Conservation (phyloP, 164 flowering plant genomes). For the Tetrastigma voinierianum region DNA sequence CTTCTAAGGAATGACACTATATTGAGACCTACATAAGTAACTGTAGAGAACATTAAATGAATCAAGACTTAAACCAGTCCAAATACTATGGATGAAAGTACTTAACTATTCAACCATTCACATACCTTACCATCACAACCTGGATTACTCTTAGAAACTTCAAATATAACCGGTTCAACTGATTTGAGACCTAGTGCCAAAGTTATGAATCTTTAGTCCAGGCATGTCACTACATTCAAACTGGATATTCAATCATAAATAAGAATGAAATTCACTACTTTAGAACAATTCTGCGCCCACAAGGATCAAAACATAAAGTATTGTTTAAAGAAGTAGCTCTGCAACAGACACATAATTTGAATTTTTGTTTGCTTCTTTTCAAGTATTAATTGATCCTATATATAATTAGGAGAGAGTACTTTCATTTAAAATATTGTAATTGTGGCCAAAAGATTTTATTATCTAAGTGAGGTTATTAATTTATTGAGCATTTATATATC, state of each 20-base stretch:
- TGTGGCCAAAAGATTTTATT: no score
- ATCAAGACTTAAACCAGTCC: neutral
- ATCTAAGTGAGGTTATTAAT: no score
- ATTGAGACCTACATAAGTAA: conserved; percentile 76
- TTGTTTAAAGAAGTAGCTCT: no score
- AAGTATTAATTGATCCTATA: no score
- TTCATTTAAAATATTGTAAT: no score
- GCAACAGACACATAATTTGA: no score
- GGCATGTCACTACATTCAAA: neutral
- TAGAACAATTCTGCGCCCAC: neutral
- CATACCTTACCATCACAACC: conserved; percentile 97
- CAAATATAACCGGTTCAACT: conserved; percentile 71
- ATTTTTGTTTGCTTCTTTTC: no score
- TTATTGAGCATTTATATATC: no score
- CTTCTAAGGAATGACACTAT: conserved; percentile 96
- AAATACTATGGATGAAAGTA: neutral
- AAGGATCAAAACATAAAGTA: neutral
- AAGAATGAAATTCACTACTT: neutral
- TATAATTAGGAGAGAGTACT: no score
- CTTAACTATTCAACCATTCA: neutral
- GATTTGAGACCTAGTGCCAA: conserved; percentile 77
- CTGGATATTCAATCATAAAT: neutral
- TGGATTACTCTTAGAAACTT: conserved; percentile 92
- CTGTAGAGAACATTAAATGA: neutral
- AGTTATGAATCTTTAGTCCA: neutral